Evolutionary conservation across 257 asterid genomes (phyloP), one percentile per base, ranked within the genome.

Genomic region (Linaria vulgaris): DNA sequence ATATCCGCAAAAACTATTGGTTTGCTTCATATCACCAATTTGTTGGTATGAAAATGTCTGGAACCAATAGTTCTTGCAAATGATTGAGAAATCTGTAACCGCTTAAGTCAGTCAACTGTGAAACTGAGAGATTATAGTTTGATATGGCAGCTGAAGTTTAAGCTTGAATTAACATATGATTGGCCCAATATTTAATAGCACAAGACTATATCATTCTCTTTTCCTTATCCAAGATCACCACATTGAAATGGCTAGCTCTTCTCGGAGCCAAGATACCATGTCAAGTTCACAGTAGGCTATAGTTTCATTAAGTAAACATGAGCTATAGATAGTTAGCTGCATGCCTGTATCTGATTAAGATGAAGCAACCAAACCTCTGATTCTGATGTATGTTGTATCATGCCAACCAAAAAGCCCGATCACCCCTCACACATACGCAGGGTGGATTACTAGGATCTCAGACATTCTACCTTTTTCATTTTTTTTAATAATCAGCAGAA

Each of bases 81-180:
- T 30, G 17, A 11, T 22, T 1, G 17, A 23, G 25, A 45, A 17
- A 38, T 45, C 31, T 22, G 1, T 37, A 55, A 37, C 66, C 12
- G 59, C 16, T 23, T n/a, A 53, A n/a, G n/a, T n/a, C n/a, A 61
- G 38, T 56, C 51, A 16, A 66, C 46, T 62, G 14, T 66, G 30
- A 43, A 60, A 23, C 25, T 59, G 17, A 31, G 51, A 37, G 24
- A 49, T 14, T 58, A 54, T 39, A 22, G 45, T 41, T 54, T 27
- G 49, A 53, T 14, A 24, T 14, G 37, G 19, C 43, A 31, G 19
- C 16, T 31, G 51, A 52, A 2, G 39, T 12, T 21, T 12, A 17
- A 41, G 59, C 49, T 53, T 58, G n/a, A 12, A 20, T 7, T 44
- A 21, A 45, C 27, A 14, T 16, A 25, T 1, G 10, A 3, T 24